A percentile compares a stretch with the other conserved stretches of the same genome.
Conservation (phyloP, 176 grass and related monocot species). For the Melocanna baccifera region DNA sequence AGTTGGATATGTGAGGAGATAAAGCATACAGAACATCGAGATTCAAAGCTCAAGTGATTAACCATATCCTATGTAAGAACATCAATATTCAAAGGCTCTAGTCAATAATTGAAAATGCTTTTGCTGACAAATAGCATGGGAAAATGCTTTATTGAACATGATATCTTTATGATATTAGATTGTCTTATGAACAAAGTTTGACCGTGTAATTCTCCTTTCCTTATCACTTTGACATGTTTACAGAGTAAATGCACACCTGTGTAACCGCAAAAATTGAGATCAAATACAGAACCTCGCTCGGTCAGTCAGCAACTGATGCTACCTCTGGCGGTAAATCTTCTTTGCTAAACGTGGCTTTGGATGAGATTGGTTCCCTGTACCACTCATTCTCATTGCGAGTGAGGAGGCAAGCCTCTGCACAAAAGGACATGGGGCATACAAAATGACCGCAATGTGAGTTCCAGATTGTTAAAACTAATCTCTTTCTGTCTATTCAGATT, state of each 20-base stretch:
- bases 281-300: neutral
- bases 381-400: constrained; percentile 77
- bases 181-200: neutral
- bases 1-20: too few relatives aligned
- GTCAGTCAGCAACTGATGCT: constrained; percentile 46
- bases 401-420: constrained; percentile 76
- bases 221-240: neutral
- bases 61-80: too few relatives aligned
- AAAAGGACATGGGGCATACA: constrained; percentile 5
- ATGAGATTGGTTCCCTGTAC: constrained; percentile 79
- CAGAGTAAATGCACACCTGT: neutral
- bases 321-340: constrained; percentile 42
- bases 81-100: too few relatives aligned
- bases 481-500: neutral
- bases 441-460: neutral
- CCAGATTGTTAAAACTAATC: neutral
- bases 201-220: neutral
- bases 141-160: constrained; percentile 2
- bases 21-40: too few relatives aligned
- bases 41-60: too few relatives aligned
- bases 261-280: constrained; percentile 31
- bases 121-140: neutral
- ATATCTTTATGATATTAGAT: neutral
- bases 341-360: constrained; percentile 42
- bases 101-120: too few relatives aligned